phyloP scores from a whole-genome alignment of 441 rosid species.

The Gossypium aridum region DNA sequence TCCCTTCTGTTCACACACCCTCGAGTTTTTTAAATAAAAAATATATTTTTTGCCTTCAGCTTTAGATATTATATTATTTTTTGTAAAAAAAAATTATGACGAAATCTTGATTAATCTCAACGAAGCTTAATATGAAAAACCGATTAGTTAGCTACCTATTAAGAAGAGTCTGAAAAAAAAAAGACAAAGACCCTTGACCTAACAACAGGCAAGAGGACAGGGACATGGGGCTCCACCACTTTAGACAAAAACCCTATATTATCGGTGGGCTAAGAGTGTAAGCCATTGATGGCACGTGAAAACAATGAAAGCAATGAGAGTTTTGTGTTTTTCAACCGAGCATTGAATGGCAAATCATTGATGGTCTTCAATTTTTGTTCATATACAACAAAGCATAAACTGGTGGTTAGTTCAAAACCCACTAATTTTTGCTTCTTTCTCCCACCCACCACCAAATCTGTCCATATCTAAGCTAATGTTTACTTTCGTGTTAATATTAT shows the following conservation, averaged over 20 bases:
- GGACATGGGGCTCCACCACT: neutral
- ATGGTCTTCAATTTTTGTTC: neutral
- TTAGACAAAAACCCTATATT: neutral
- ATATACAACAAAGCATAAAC: neutral
- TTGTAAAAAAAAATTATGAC: no score
- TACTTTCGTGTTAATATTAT: no score
- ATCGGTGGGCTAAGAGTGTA: neutral
- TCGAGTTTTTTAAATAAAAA: neutral
- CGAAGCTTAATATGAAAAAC: neutral
- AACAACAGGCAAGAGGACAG: neutral
- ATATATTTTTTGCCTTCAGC: no score
- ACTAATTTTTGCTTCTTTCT: neutral
- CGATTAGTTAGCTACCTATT: constrained; percentile 6
- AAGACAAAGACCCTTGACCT: constrained; percentile 26
- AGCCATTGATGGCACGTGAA: neutral
- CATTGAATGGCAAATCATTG: neutral
- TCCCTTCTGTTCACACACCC: neutral
- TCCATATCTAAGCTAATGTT: neutral
- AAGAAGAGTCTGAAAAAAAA: neutral
- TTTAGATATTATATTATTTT: no score
- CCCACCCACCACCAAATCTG: neutral
- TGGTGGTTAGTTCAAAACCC: neutral
- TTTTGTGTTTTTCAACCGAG: neutral
- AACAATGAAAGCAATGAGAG: neutral
- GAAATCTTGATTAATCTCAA: neutral